Evolutionary conservation across 768 basidiomycete genomes (phyloP), one percentile per base, ranked within the genome.

Genomic region (Lactarius evosmus): DNA sequence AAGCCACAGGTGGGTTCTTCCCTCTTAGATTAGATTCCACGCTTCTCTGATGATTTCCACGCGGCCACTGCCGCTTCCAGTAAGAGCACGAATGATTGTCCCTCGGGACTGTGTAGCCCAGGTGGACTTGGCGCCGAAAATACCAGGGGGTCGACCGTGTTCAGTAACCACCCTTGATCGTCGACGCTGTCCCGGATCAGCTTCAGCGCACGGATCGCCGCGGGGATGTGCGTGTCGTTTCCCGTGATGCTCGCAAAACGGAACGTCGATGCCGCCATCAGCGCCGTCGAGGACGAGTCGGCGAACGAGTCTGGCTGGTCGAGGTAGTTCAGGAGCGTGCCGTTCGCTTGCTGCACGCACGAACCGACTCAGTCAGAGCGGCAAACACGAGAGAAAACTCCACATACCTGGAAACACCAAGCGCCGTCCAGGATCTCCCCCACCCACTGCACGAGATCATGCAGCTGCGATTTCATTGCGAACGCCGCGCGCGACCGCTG

Each of bases 181-280:
- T 77, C 75, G 17, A 83, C 68, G 65, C 75, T 81, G 7, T 69
- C 40, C 56, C 75, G 70, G 55, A 82, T 72, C 19, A 80, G 65
- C 25, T 67, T 46, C 56, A 79, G 69, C 5, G 79, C 82, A 36
- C 70, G 73, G 65, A 77, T 74, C 6, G 83, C 84, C 12, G 75
- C 68, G 2, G 74, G 72, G 38, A 83, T 72, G 57, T 77, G 71
- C 7, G 72, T 70, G 19, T 69, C 66, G 66, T 78, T 72, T 27
- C 76, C 70, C 2, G 78, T 78, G 59, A 83, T 73, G 6, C 70
- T 68, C 7, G 83, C 82, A 72, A 82, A 76, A 27, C 85, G 81
- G 71, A 83, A 87, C 6, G 84, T 83, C 8, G 78, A 75, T 1
- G 84, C 76, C 4, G 83, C 85, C 49, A 87, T 72, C 2, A 87